Conservation (phyloP, 495 filamentous ascomycete genomes). For the Copromyces sp. region DNA sequence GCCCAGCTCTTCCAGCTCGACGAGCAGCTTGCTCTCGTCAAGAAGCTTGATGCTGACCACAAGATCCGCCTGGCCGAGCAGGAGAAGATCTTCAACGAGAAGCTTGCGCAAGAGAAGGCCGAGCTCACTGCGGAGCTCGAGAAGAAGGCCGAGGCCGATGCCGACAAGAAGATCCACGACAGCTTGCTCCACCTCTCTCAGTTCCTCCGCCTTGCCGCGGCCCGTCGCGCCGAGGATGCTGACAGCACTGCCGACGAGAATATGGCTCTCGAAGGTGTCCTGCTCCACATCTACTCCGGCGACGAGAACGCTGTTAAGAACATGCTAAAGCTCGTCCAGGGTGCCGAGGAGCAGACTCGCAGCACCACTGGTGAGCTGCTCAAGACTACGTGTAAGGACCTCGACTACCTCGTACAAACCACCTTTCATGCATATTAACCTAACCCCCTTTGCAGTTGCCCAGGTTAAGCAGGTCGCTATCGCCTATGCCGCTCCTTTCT, state of each 20-base stretch:
- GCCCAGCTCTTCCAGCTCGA: constrained; percentile 63
- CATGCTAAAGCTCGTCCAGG: constrained; percentile 77
- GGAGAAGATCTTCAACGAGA: constrained; percentile 58
- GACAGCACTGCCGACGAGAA: constrained; percentile 58
- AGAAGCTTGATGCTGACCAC: constrained; percentile 71
- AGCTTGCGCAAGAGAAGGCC: constrained; percentile 59
- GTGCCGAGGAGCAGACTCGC: constrained; percentile 59
- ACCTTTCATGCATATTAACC: constrained; percentile 14
- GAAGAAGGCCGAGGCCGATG: constrained; percentile 47
- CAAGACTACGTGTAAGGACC: constrained; percentile 63
- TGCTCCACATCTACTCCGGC: constrained; percentile 82
- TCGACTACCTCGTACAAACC: background rate
- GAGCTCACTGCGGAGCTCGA: constrained; percentile 45
- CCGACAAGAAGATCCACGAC: constrained; percentile 40
- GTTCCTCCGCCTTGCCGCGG: constrained; percentile 70
- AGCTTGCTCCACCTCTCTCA: constrained; percentile 60
- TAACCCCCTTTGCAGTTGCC: constrained; percentile 42
- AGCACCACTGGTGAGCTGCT: constrained; percentile 54
- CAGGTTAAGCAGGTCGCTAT: constrained; percentile 56
- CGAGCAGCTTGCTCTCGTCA: constrained; percentile 75
- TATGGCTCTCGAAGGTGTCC: constrained; percentile 79
- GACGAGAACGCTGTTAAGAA: constrained; percentile 68
- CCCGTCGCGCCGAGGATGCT: constrained; percentile 53
- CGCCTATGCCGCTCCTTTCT: constrained; percentile 31
- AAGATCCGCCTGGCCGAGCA: constrained; percentile 56